A percentile compares a stretch with the other conserved stretches of the same genome.
Evolutionary conservation across 768 basidiomycete genomes (phyloP).

Genomic region (Podaxis sp.): DNA sequence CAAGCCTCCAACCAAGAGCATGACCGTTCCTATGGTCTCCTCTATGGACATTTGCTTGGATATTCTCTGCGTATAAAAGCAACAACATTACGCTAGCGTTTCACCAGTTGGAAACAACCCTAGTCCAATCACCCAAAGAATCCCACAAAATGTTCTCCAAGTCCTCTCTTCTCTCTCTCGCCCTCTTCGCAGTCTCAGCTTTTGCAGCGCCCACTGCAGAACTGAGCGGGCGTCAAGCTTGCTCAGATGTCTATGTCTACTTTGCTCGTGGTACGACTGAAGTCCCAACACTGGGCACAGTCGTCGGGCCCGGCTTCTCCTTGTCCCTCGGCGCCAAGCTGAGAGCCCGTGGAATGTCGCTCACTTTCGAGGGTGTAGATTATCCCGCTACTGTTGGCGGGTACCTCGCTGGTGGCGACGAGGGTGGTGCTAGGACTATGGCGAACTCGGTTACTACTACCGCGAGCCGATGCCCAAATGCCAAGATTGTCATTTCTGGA

Average conservation of each 20-base stretch:
- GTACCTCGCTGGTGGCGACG: conserved; percentile 17
- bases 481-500: conserved; percentile 24
- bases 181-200: not conserved
- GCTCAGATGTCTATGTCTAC: conserved; percentile 8
- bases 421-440: conserved; percentile 16
- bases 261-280: conserved; percentile 20
- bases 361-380: conserved; percentile 13
- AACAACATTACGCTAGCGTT: not conserved
- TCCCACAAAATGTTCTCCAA: not conserved
- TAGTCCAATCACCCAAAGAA: not conserved
- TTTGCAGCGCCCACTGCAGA: not conserved
- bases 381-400: conserved; percentile 16
- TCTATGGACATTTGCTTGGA: not conserved
- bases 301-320: conserved; percentile 17
- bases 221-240: not conserved
- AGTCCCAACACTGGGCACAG: conserved; percentile 12
- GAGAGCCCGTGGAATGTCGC: conserved; percentile 5
- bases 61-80: not conserved
- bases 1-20: not conserved
- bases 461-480: conserved; percentile 23
- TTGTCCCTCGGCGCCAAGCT: not conserved
- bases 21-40: not conserved
- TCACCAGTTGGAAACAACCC: not conserved
- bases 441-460: conserved; percentile 10
- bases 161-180: not conserved